These are phyloP conservation scores for Pseudogymnoascus sp. DNA, from an alignment of 2,329 filamentous ascomycete genomes.

Conservation along the genomic window DNA sequence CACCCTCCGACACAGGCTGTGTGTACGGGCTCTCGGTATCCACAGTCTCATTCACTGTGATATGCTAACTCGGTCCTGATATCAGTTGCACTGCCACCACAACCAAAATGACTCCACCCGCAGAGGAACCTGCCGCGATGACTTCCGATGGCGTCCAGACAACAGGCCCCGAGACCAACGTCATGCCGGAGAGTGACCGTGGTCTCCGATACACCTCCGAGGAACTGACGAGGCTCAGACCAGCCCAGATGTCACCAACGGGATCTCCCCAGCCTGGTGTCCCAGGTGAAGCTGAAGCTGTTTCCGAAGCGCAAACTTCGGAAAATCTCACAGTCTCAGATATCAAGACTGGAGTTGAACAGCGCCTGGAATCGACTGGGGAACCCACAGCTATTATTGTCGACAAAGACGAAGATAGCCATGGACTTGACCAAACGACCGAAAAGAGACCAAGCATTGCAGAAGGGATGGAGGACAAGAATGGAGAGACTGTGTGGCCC, in stretches of 20 bases:
- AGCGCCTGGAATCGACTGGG: not conserved
- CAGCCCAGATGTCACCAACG: not conserved
- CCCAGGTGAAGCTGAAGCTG: not conserved
- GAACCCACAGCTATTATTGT: not conserved
- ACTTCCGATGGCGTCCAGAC: not conserved
- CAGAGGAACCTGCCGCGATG: not conserved
- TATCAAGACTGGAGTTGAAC: not conserved
- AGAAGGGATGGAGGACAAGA: not conserved
- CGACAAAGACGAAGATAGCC: not conserved
- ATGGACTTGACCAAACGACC: not conserved
- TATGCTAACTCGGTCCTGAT: not conserved
- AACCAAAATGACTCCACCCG: not conserved
- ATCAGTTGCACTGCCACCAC: not conserved
- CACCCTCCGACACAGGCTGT: not conserved
- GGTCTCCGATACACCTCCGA: slow-evolving; percentile 17
- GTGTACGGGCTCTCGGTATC: not conserved
- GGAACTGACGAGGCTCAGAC: slow-evolving; percentile 16
- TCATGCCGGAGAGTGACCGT: not conserved
- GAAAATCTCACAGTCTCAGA: not conserved
- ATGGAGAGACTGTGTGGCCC: not conserved
- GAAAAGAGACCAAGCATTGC: not conserved
- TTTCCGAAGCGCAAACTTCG: not conserved
- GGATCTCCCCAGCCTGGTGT: not conserved
- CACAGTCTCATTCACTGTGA: not conserved
- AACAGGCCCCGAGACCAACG: not conserved